phyloP scores from a whole-genome alignment of 208 protist species.

The Trypanosoma grayi region DNA sequence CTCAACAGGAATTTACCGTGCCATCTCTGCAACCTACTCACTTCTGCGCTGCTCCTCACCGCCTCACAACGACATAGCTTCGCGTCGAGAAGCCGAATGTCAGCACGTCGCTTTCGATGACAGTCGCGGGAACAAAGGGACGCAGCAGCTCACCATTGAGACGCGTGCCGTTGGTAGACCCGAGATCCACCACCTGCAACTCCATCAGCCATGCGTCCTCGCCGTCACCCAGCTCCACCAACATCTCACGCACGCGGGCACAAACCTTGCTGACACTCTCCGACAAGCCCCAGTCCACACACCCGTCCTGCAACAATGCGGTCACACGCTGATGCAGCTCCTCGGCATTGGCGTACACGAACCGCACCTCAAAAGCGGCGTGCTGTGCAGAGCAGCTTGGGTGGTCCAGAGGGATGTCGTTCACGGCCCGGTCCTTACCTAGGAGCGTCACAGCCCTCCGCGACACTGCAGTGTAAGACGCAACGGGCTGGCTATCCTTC shows the following conservation, averaged over 20 bases:
- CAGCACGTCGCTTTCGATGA: constrained; percentile 73
- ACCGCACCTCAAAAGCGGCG: constrained; percentile 65
- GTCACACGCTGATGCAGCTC: constrained; percentile 15
- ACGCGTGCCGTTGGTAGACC: constrained; percentile 68
- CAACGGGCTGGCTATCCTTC: constrained; percentile 48
- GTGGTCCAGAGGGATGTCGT: constrained; percentile 70
- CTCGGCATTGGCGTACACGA: constrained; percentile 27
- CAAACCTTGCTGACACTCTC: constrained; percentile 25
- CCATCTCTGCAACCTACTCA: no score
- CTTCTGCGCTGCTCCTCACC: not conserved
- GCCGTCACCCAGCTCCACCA: constrained; percentile 31
- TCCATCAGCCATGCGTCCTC: constrained; percentile 49
- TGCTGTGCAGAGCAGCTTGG: constrained; percentile 82
- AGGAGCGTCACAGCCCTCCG: constrained; percentile 57
- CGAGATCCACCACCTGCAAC: constrained; percentile 69
- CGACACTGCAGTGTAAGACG: constrained; percentile 30
- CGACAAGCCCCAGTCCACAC: constrained; percentile 10
- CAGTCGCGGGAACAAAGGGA: constrained; percentile 28
- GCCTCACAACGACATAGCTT: constrained; percentile 67
- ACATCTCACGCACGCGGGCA: constrained; percentile 22
- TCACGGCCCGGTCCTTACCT: constrained; percentile 55
- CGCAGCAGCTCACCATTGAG: constrained; percentile 54
- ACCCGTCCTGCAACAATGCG: constrained; percentile 1
- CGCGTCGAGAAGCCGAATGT: constrained; percentile 69
- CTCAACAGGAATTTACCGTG: no score